Base-by-base conservation (phyloP, 2,329 filamentous ascomycete species). In the Pseudogymnoascus sp. region DNA sequence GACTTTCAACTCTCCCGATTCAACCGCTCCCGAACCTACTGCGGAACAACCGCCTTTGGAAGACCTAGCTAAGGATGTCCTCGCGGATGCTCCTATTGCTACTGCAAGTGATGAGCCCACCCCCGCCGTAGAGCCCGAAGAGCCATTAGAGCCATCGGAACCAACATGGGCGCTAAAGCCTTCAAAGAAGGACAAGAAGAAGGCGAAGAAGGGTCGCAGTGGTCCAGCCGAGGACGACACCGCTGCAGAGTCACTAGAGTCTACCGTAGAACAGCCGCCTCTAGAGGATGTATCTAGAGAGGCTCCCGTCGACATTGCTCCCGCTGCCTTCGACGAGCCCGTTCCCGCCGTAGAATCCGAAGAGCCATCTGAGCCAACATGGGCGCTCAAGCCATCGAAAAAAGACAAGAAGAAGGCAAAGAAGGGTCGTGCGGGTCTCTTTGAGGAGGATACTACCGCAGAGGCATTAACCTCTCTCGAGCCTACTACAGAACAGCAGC, bases 371-470 rank as follows among this genome's bases (percentile, higher is more conserved):
- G 31, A 61, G 59, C 59, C 59, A 24, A 42, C 33, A 3, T 42
- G 33, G 59, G 47, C 47, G n/a, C 8, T 50, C 44, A 64, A 53
- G 50, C 65, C 61, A 64, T 72, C 74, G 35, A 77, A 78, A 69
- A 79, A 78, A 60, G 74, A 76, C 26, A 77, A 77, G 68, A 76
- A 76, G 59, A 78, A 78, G 64, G 71, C 69, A 4, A 70, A 73
- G 56, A 66, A 68, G 33, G 59, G 44, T 19, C 47, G 47, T 19
- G 65, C 66, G 37, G 61, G 64, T 1, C 64, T 66, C 37, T 24
- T 60, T 56, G 40, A 24, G 14, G 11, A 59, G 31, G 26, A 63
- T 21, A 60, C 66, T 16, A 31, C 38, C n/a, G 10, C 14, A 11
- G 47, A 53, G 5, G 5, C 47, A 53, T 16, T 53, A 31, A 11